phyloP scores from a whole-genome alignment of 352 stramenopile genomes.

The Phytophthora cactorum region DNA sequence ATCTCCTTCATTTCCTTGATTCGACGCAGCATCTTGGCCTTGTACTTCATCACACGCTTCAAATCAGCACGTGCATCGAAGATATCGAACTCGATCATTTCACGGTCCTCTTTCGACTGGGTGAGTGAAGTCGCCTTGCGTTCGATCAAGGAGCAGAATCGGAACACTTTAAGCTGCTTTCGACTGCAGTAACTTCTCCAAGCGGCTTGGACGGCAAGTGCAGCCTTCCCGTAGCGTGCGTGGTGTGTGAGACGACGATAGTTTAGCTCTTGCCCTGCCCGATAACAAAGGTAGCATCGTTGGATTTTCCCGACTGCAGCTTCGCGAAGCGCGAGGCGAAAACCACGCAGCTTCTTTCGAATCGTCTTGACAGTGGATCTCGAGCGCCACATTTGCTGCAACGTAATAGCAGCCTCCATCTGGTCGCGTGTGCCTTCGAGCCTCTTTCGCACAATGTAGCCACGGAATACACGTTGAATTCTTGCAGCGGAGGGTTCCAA shows the following conservation, averaged over 20 bases:
- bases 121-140: constrained; percentile 64
- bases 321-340: constrained; percentile 49
- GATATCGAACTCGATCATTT: constrained; percentile 80
- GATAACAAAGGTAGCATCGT: constrained; percentile 65
- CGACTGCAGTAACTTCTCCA: constrained; percentile 75
- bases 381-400: constrained; percentile 79
- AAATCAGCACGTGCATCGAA: constrained; percentile 65
- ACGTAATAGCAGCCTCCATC: constrained; percentile 71
- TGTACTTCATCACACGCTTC: constrained; percentile 78
- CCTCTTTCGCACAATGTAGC: constrained; percentile 57
- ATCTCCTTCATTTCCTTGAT: constrained; percentile 83
- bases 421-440: constrained; percentile 62
- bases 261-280: constrained; percentile 47
- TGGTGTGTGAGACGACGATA: constrained; percentile 49
- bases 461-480: constrained; percentile 80
- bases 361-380: constrained; percentile 53
- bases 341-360: constrained; percentile 43
- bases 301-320: constrained; percentile 56
- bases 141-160: constrained; percentile 71
- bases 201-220: constrained; percentile 69
- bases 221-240: constrained; percentile 55
- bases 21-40: constrained; percentile 68
- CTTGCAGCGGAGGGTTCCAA: constrained; percentile 49
- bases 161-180: constrained; percentile 64
- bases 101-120: constrained; percentile 54